Evolutionary conservation across 805 yeast genomes (phyloP).

Genomic region (Monosporozyma solicola): DNA sequence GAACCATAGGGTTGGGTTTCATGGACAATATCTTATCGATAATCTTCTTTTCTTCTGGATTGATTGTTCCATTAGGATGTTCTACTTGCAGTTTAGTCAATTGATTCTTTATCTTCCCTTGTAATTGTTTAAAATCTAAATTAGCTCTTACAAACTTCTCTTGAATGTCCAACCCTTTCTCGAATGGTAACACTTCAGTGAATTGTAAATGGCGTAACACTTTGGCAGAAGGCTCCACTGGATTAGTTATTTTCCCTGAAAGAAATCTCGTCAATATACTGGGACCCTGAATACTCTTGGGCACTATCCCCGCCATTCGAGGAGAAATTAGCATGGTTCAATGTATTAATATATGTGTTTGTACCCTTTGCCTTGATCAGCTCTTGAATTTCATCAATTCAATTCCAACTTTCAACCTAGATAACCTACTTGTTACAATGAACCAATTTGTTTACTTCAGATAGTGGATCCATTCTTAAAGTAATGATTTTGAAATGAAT

Average conservation of each 20-base stretch:
- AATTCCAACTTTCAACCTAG: background rate
- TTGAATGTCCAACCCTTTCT: slow-evolving; percentile 48
- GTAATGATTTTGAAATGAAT: background rate
- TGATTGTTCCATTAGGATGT: slow-evolving; percentile 30
- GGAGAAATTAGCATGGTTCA: background rate
- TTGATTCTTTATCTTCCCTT: slow-evolving; percentile 38
- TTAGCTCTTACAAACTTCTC: slow-evolving; percentile 46
- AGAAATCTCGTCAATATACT: background rate
- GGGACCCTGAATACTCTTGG: background rate
- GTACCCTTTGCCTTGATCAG: background rate
- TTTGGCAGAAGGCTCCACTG: slow-evolving; percentile 29
- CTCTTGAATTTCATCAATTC: background rate
- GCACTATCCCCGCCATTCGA: background rate
- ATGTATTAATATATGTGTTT: too few relatives aligned
- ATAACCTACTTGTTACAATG: background rate
- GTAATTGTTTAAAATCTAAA: slow-evolving; percentile 47
- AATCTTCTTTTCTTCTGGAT: slow-evolving; percentile 40
- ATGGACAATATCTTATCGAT: slow-evolving; percentile 35
- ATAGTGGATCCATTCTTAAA: background rate
- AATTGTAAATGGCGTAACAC: slow-evolving; percentile 39
- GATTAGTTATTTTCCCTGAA: slow-evolving; percentile 15
- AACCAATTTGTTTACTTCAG: background rate
- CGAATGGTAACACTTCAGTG: slow-evolving; percentile 32
- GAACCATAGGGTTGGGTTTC: slow-evolving; percentile 56
- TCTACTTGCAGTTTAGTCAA: slow-evolving; percentile 32